Percentiles rank a stretch among this genome's conserved stretches.
These are phyloP conservation scores for Trifolium pratense DNA, from an alignment of 306 rosid genomes.

Conservation along the genomic window DNA sequence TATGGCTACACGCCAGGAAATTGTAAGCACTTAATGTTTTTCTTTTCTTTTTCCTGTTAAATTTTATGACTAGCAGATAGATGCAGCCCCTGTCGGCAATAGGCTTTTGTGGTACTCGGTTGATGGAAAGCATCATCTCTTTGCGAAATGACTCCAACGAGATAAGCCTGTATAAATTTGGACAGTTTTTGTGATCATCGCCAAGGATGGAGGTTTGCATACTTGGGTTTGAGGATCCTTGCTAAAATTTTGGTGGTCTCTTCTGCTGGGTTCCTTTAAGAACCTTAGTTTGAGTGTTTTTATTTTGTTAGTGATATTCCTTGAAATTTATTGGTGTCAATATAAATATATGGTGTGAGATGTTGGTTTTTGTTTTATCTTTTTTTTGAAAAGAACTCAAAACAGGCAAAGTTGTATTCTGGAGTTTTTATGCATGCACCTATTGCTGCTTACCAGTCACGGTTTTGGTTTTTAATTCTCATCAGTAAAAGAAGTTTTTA, in stretches of 20 bases:
- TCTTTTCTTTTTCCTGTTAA: slow-evolving; percentile 10
- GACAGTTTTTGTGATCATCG: slow-evolving; percentile 26
- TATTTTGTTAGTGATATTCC: slow-evolving; percentile 13
- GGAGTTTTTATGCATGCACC: background rate
- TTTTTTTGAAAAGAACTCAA: background rate
- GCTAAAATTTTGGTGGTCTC: slow-evolving; percentile 4
- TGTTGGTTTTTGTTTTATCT: background rate
- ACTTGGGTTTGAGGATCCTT: slow-evolving; percentile 10
- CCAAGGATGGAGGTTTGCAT: slow-evolving; percentile 21
- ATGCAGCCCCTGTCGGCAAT: slow-evolving; percentile 2
- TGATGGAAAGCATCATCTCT: slow-evolving; percentile 25
- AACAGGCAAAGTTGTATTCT: slow-evolving; percentile 16
- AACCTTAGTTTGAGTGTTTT: slow-evolving; percentile 15
- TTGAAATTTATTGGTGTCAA: slow-evolving; percentile 20
- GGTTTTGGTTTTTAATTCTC: slow-evolving; percentile 19
- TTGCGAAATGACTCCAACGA: slow-evolving; percentile 19
- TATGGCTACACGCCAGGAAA: slow-evolving; percentile 75
- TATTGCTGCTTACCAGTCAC: background rate
- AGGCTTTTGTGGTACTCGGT: slow-evolving; percentile 21
- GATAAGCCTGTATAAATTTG: slow-evolving; percentile 27
- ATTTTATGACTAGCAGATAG: background rate
- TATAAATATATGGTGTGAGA: background rate
- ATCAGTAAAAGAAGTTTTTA: slow-evolving; percentile 4
- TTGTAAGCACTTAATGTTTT: slow-evolving; percentile 60
- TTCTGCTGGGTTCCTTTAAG: slow-evolving; percentile 33